phyloP scores from a whole-genome alignment of 495 filamentous ascomycete species.

The Annulohypoxylon moriforme region DNA sequence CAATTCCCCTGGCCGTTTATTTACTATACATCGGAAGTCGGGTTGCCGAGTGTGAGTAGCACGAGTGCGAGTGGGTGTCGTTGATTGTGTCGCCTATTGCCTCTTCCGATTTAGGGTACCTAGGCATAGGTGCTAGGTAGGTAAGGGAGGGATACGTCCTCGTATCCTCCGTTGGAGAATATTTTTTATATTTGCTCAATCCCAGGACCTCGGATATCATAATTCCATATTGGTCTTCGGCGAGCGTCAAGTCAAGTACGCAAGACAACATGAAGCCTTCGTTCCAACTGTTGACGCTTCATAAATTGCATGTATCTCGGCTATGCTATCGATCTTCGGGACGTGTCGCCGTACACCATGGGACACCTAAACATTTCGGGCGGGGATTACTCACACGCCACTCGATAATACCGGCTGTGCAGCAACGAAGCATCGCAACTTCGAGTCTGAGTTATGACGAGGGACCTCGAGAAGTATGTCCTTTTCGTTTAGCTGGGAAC shows the following conservation, averaged over 20 bases:
- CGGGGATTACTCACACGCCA: background rate
- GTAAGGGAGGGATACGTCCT: background rate
- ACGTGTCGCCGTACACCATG: background rate
- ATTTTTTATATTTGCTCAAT: background rate
- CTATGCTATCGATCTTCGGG: background rate
- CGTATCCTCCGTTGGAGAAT: background rate
- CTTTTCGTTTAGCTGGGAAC: background rate
- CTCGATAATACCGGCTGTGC: conserved; percentile 1
- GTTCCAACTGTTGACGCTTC: conserved; percentile 7
- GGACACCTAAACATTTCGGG: background rate
- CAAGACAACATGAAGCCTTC: conserved; percentile 5
- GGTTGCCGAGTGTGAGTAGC: background rate
- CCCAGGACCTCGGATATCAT: background rate
- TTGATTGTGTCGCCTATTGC: background rate
- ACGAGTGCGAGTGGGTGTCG: background rate
- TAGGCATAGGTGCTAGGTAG: background rate
- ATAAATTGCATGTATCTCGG: background rate
- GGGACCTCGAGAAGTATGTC: conserved; percentile 49
- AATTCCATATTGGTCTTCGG: background rate
- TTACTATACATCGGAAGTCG: background rate
- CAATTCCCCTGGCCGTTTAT: background rate
- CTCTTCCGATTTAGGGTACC: background rate
- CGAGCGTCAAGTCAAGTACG: background rate
- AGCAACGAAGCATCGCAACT: conserved; percentile 33
- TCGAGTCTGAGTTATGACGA: conserved; percentile 44